These are phyloP conservation scores for Pichia manshurica DNA, from an alignment of 805 yeast species.

Conservation along the genomic window DNA sequence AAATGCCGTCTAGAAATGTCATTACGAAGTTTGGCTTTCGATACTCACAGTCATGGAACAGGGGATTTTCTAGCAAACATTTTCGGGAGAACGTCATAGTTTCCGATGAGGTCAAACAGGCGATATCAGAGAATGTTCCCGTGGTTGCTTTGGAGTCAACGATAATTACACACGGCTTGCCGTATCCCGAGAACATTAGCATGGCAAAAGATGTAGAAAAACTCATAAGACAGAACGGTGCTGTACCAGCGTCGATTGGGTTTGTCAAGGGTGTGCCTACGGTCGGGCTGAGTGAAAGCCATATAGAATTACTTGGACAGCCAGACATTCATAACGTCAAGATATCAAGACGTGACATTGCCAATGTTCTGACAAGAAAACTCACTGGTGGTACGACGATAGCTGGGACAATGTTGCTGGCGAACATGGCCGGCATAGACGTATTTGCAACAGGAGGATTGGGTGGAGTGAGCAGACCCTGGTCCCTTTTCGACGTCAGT, in stretches of 20 bases:
- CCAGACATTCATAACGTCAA: constrained; percentile 38
- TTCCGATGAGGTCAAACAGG: constrained; percentile 52
- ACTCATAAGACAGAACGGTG: constrained; percentile 55
- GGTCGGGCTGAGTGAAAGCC: constrained; percentile 53
- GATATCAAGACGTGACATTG: constrained; percentile 76
- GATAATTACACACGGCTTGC: constrained; percentile 84
- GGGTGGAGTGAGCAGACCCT: constrained; percentile 86
- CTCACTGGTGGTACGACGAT: constrained; percentile 87
- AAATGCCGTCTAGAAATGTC: too few relatives aligned
- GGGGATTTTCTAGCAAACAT: too few relatives aligned
- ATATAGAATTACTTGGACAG: constrained; percentile 48
- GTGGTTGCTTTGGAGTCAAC: constrained; percentile 83
- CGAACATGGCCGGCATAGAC: constrained; percentile 67
- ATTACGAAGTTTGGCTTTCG: too few relatives aligned
- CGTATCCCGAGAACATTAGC: constrained; percentile 66
- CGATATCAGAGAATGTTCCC: constrained; percentile 52
- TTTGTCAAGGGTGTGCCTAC: constrained; percentile 65
- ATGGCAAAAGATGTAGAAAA: constrained; percentile 70
- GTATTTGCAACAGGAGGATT: constrained; percentile 92
- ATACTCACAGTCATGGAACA: too few relatives aligned
- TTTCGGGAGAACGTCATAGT: constrained; percentile 4
- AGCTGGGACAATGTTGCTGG: constrained; percentile 80
- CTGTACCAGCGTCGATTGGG: constrained; percentile 81
- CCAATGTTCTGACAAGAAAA: constrained; percentile 56
- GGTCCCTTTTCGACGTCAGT: constrained; percentile 69